These are phyloP conservation scores for Alternaria alternata DNA, from an alignment of 2,329 filamentous ascomycete genomes.

Conservation along the genomic window DNA sequence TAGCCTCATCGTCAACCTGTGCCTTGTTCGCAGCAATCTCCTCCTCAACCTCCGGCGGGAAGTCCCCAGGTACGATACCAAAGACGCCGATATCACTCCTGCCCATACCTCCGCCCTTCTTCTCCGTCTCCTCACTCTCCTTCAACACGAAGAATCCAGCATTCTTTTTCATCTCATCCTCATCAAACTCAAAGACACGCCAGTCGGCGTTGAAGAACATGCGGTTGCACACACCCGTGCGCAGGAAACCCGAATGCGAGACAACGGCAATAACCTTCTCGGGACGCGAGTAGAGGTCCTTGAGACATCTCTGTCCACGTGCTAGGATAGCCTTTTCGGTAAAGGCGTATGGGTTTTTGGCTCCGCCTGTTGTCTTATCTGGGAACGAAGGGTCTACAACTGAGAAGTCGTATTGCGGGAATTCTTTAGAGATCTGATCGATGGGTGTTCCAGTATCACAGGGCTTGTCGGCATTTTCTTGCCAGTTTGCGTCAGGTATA, in stretches of 20 bases:
- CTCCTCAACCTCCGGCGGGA: constrained; percentile 35
- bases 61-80: constrained; percentile 34
- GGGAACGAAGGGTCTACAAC: constrained; percentile 67
- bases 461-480: constrained; percentile 61
- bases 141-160: constrained; percentile 46
- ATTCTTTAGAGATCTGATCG: constrained; percentile 56
- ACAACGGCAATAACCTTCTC: constrained; percentile 72
- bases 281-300: constrained; percentile 60
- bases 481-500: constrained; percentile 69
- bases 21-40: constrained; percentile 7
- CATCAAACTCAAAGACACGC: constrained; percentile 66
- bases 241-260: constrained; percentile 70
- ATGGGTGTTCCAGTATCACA: constrained; percentile 69
- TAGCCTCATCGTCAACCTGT: constrained; percentile 25
- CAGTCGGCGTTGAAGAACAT: constrained; percentile 68
- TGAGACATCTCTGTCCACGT: constrained; percentile 63
- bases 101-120: constrained; percentile 60
- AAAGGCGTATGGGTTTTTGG: constrained; percentile 60
- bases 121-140: constrained; percentile 61
- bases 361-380: constrained; percentile 62
- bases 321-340: constrained; percentile 62
- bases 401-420: constrained; percentile 66
- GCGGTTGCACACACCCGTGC: constrained; percentile 63
- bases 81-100: constrained; percentile 55
- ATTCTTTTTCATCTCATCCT: constrained; percentile 57